These are phyloP conservation scores for Udeniomyces megalosporus DNA, from an alignment of 768 basidiomycete genomes.

Conservation along the genomic window DNA sequence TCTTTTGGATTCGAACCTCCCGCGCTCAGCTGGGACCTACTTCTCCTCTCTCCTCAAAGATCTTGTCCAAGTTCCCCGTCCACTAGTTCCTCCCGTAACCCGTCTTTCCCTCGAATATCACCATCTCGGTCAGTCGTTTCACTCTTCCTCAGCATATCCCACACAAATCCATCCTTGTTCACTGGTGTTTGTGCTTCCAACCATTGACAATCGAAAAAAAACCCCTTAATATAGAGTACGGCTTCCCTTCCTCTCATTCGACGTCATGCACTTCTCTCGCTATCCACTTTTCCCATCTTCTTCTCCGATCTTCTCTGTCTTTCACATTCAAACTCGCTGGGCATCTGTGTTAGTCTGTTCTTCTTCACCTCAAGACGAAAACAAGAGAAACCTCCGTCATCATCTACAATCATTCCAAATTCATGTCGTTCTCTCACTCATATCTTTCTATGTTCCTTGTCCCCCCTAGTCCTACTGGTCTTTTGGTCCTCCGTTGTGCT, in stretches of 20 bases:
- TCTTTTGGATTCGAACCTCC: too few species aligned
- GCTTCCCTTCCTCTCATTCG: constrained; percentile 89
- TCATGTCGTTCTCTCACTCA: too few species aligned
- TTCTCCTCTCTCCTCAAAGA: constrained; percentile 67
- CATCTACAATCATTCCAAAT: too few species aligned
- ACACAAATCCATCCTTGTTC: too few species aligned
- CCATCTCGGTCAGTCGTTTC: constrained; percentile 4
- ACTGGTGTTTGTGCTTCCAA: too few species aligned
- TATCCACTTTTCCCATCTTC: constrained; percentile 43
- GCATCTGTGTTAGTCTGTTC: constrained; percentile 6
- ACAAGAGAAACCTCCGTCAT: too few species aligned
- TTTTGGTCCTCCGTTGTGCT: constrained; percentile 31
- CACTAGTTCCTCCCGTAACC: constrained; percentile 79
- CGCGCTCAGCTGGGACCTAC: constrained; percentile 53
- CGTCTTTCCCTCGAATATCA: constrained; percentile 38
- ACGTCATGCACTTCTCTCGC: constrained; percentile 77
- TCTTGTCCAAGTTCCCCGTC: constrained; percentile 72
- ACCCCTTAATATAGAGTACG: constrained; percentile 76
- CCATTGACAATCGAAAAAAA: too few species aligned
- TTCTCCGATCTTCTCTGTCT: constrained; percentile 19
- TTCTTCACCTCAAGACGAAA: too few species aligned
- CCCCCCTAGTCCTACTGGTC: constrained; percentile 22
- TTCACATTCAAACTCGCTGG: not conserved
- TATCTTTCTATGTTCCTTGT: not conserved
- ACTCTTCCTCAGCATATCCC: constrained; percentile 26